Evolutionary conservation across 768 basidiomycete species (phyloP).

Genomic region (Rickenella mellea): DNA sequence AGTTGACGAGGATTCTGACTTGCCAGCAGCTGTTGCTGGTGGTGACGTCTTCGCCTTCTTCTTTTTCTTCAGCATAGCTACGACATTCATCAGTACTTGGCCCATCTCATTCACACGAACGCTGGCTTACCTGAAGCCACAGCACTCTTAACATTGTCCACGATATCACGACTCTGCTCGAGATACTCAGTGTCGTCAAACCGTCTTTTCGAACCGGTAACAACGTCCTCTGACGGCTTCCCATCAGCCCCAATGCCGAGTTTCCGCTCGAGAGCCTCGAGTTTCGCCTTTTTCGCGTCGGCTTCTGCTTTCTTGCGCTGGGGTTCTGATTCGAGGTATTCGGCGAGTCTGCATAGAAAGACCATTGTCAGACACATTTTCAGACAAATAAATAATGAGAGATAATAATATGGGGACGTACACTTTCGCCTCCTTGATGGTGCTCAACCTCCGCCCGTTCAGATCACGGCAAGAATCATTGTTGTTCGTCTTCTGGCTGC

Average conservation of each 20-base stretch:
- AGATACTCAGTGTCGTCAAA: conserved; percentile 90
- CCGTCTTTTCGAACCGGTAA: conserved; percentile 73
- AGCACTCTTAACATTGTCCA: conserved; percentile 85
- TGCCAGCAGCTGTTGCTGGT: conserved; percentile 8
- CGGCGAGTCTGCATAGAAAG: conserved; percentile 57
- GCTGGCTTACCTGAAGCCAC: conserved; percentile 63
- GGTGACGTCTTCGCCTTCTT: conserved; percentile 53
- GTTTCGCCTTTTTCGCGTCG: conserved; percentile 71
- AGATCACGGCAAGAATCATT: conserved; percentile 93
- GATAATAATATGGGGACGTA: too few species aligned
- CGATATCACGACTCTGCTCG: conserved; percentile 84
- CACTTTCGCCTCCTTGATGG: conserved; percentile 95
- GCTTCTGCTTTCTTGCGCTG: conserved; percentile 69
- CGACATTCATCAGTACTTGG: conserved; percentile 3
- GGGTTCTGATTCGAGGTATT: conserved; percentile 80
- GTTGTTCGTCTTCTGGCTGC: conserved; percentile 88
- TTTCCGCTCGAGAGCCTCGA: conserved; percentile 77
- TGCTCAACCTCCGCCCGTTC: conserved; percentile 80
- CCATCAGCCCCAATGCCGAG: conserved; percentile 49
- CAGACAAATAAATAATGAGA: too few species aligned
- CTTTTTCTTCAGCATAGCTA: conserved; percentile 66
- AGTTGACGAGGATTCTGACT: neutral
- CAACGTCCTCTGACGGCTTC: conserved; percentile 29
- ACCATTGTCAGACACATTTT: too few species aligned
- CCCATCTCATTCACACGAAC: neutral